Evolutionary conservation across 202 grass and related monocot species (phyloP), one percentile per base, ranked within the genome.

Genomic region (Alloteropsis angusta): DNA sequence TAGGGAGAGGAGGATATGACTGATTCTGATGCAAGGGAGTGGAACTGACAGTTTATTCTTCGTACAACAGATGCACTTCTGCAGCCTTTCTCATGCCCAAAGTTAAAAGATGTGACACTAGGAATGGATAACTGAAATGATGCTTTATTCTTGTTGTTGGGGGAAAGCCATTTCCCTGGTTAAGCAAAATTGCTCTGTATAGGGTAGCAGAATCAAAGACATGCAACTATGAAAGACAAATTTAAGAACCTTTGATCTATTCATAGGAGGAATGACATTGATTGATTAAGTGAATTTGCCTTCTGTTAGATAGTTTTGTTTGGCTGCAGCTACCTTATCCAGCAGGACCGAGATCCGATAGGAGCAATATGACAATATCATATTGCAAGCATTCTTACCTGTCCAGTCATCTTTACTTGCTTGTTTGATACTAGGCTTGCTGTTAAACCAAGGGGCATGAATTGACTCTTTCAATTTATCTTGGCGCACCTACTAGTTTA

Each of bases 11-110:
- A 49, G 34, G 18, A 54, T 61, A 79, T 44, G 69, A 37, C 4
- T 78, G 35, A 50, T 17, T 41, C 38, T 34, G 6, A 37, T 13
- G 35, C 7, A 44, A 73, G 67, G 22, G 3, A 74, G 35, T 22
- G 10, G 32, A 23, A 62, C 46, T 70, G 75, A 63, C 13, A 11
- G 19, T 63, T 62, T 74, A 69, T 88, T 79, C 35, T 44, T 68
- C 6, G 3, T 19, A 17, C 42, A 43, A 53, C 23, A 74, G 15
- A 80, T 43, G 45, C 22, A 63, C 15, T 63, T 42, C 67, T 72
- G 13, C 5, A 14, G 13, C 26, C 30, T 11, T 77, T 10, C 22
- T 22, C 50, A 55, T 81, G 38, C 50, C 77, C 67, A 67, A 30
- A 32, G 67, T 4, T 4, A 2, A 41, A 58, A 72, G 58, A 52